Evolutionary conservation across 2,329 filamentous ascomycete species (phyloP), one percentile per base, ranked within the genome.

Genomic region (Hymenoscyphus fructigenus): DNA sequence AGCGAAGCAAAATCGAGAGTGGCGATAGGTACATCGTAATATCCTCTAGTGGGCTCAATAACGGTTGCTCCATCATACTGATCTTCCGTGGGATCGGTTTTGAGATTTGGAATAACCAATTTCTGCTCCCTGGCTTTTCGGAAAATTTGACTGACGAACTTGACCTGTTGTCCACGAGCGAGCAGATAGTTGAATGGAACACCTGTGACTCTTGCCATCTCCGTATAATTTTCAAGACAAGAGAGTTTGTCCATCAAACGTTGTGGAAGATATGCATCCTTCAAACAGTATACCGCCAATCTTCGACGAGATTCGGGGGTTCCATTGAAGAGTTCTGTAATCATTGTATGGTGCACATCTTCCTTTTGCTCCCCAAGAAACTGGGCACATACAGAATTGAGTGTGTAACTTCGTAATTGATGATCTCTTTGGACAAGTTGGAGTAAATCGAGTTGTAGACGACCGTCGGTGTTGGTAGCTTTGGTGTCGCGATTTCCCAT

Each of bases 141-240:
- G 83, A 96, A 99, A 17, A 99, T 83, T 76, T 99, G 95, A 76
- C 93, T 98, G 79, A 99, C 87, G 79, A 99, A 99, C 75, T 97
- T 97, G 76, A 99, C 89, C 78, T 99, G 96, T 77, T 99, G 95
- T 56, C 95, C 95, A 75, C 93, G 88, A 28, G 95, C 88, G 1
- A 99, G 84, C 56, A 99, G 84, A 75, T 90, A 96, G 75, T 97
- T 98, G 82, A 99, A 99, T 0, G 95, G 95, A 4, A 99, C 94
- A 72, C 95, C 95, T 29, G 96, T 99, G 79, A 99, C 95, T 86
- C 95, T 95, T 65, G 95, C 94, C 95, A 99, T 99, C 79, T 99
- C 95, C 0, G 95, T 98, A 75, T 98, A 98, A 76, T 99, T 99
- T 79, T 97, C 91, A n/a, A 99, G 83, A 78, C 95, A 98, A 75